Evolutionary conservation across 176 grass and related monocot genomes (phyloP).

Genomic region (Secale cereale): DNA sequence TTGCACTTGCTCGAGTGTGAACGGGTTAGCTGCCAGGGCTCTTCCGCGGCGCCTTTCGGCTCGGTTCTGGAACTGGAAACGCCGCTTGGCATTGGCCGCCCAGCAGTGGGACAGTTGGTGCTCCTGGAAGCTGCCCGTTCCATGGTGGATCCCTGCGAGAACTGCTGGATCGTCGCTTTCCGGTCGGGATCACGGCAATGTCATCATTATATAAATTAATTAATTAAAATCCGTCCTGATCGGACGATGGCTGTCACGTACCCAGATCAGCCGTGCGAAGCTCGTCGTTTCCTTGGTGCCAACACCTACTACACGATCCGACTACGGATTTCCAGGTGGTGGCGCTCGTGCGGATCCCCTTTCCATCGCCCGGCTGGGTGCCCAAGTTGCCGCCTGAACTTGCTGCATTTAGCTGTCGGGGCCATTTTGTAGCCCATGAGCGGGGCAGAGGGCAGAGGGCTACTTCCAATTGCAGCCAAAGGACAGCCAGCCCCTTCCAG

Average conservation of each 20-base stretch:
- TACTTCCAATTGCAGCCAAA: background rate
- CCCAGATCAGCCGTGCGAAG: background rate
- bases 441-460: background rate
- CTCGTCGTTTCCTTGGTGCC: background rate
- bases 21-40: too few relatives aligned
- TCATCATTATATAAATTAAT: too few relatives aligned
- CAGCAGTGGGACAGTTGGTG: too few relatives aligned
- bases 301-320: background rate
- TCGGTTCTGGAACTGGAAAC: too few relatives aligned
- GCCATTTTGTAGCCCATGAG: background rate
- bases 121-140: background rate
- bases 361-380: background rate
- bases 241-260: background rate
- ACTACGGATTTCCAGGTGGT: background rate
- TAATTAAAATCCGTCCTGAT: background rate
- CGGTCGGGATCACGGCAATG: background rate
- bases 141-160: background rate
- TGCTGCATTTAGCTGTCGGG: constrained; percentile 12
- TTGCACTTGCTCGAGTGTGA: background rate
- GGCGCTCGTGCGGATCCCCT: background rate
- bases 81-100: too few relatives aligned
- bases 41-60: background rate
- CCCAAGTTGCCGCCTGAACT: constrained; percentile 11
- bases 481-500: background rate
- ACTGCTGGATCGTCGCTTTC: background rate